These are phyloP conservation scores for Acer negundo DNA, from an alignment of 345 rosid species.

Conservation along the genomic window DNA sequence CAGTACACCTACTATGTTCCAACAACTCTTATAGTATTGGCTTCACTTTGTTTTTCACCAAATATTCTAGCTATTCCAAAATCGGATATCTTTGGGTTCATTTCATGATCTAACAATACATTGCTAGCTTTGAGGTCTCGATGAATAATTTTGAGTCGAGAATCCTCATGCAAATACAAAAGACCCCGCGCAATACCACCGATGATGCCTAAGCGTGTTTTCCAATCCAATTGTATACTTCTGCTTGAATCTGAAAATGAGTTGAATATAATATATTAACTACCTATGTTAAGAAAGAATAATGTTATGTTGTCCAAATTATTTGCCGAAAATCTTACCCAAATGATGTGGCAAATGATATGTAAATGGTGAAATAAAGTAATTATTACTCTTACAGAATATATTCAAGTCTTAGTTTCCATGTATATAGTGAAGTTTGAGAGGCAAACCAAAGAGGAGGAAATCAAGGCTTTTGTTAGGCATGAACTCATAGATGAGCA, in stretches of 20 bases:
- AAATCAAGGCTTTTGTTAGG: constrained; percentile 33
- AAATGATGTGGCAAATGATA: no score
- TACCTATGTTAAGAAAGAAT: no score
- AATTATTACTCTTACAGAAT: no score
- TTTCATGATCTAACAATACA: constrained; percentile 21
- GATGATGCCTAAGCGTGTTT: constrained; percentile 27
- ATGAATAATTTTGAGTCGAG: constrained; percentile 36
- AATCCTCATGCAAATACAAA: constrained; percentile 40
- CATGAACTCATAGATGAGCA: constrained; percentile 30
- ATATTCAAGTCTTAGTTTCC: no score
- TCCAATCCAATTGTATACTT: constrained; percentile 26
- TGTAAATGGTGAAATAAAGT: no score
- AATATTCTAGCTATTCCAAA: constrained; percentile 31
- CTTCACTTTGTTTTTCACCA: constrained; percentile 30
- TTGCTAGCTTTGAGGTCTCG: constrained; percentile 34
- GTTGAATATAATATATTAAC: not conserved
- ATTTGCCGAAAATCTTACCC: no score
- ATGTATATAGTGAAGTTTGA: no score
- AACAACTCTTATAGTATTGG: constrained; percentile 28
- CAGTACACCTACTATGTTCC: constrained; percentile 25
- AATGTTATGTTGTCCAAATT: no score
- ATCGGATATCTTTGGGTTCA: constrained; percentile 37
- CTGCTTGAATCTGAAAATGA: constrained; percentile 2
- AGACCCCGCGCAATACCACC: constrained; percentile 37
- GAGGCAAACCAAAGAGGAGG: constrained; percentile 26